Base-by-base conservation (phyloP, 2,329 filamentous ascomycete genomes). In the Fusarium buxicola region DNA sequence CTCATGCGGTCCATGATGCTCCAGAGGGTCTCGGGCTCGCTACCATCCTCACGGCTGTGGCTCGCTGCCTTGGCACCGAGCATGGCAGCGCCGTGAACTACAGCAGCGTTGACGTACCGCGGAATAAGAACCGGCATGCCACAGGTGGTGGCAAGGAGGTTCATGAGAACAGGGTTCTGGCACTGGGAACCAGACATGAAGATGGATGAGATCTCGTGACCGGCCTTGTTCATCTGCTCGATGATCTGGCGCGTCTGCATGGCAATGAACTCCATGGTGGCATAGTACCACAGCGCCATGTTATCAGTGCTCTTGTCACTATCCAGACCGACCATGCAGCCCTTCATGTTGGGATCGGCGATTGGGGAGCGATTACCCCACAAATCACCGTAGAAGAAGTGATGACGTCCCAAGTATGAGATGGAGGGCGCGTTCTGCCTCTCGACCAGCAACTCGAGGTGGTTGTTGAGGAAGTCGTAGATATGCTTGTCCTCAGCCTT, bases 151-250 rank as follows among this genome's bases (percentile, higher is more conserved):
- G 95, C 93, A 69, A 99, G 90, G 13, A 99, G 86, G 55, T 88
- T 85, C 89, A 99, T 97, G 52, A 99, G 83, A 58, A 98, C 87
- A 30, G 90, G 87, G 77, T 99, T 99, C 78, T 97, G 94, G 82
- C 95, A 99, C 77, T 98, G 95, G 10, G 92, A 96, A 60, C 95
- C 95, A 5, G 92, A 97, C 95, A 99, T 98, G 86, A 98, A 99
- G 78, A 99, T 97, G 63, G 90, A 94, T 45, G 85, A 88, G 76
- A 99, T 94, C 68, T 86, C 82, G 79, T 99, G 95, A 9, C 95
- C 95, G 2, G 92, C 83, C 41, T 85, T 82, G 82, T 98, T 99
- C 94, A 99, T 97, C 31, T 90, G 86, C 72, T 96, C 90, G 64
- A 99, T 86, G 71, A 99, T 99, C 77, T 99, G 95, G 56, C 92